These are phyloP conservation scores for Leccinum subgranulosum DNA, from an alignment of 768 basidiomycete species.

Conservation along the genomic window DNA sequence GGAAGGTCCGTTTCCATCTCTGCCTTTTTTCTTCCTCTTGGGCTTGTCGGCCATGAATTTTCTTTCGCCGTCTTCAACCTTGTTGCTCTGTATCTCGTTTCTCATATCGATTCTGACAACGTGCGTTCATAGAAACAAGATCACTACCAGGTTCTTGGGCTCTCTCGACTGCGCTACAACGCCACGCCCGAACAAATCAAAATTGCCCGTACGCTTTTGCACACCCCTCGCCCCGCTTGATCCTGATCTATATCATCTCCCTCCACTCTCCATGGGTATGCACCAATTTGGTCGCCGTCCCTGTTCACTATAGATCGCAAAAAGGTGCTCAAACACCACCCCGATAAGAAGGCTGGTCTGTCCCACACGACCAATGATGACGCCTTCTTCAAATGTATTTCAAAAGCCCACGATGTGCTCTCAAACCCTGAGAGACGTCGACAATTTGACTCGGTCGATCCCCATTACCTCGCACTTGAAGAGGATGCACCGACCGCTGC, in stretches of 20 bases:
- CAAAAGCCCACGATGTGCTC: slow-evolving; percentile 96
- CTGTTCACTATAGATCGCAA: slow-evolving; percentile 68
- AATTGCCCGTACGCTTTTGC: slow-evolving; percentile 76
- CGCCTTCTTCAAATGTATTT: slow-evolving; percentile 99
- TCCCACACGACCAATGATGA: slow-evolving; percentile 91
- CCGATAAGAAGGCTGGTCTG: slow-evolving; percentile 87
- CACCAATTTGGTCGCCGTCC: background rate
- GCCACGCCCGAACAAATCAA: slow-evolving; percentile 93
- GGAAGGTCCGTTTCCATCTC: slow-evolving; percentile 66
- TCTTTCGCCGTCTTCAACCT: background rate
- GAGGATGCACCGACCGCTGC: slow-evolving; percentile 69
- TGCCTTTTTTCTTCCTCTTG: background rate
- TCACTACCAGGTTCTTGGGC: slow-evolving; percentile 94
- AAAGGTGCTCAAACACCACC: slow-evolving; percentile 98
- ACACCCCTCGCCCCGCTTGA: slow-evolving; percentile 12
- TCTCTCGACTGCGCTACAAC: slow-evolving; percentile 83
- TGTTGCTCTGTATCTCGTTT: background rate
- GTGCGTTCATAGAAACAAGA: slow-evolving; percentile 79
- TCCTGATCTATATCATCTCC: slow-evolving; percentile 3
- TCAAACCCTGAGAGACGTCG: slow-evolving; percentile 82
- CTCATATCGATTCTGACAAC: slow-evolving; percentile 7
- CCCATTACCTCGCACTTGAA: slow-evolving; percentile 66
- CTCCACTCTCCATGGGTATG: background rate
- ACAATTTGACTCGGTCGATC: slow-evolving; percentile 97
- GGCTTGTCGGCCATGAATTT: background rate